phyloP scores from a whole-genome alignment of 2,329 filamentous ascomycete species.

The Periconia sp. region DNA sequence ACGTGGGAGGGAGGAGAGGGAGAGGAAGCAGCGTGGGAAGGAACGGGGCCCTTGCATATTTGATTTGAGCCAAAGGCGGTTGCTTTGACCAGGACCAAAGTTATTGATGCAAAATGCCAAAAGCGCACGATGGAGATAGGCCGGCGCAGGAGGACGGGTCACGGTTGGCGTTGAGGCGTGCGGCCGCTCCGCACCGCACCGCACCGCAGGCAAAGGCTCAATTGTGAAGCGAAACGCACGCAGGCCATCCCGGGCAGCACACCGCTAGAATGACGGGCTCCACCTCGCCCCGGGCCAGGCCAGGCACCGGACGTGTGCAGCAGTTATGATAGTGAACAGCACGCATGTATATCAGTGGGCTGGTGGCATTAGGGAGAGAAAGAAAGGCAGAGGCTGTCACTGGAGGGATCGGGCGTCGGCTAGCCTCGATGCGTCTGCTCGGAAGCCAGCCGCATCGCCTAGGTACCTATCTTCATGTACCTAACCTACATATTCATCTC shows the following conservation, averaged over 20 bases:
- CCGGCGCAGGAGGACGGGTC: constrained; percentile 2
- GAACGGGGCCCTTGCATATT: constrained; percentile 39
- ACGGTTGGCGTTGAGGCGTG: neutral
- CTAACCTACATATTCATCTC: too few relatives aligned
- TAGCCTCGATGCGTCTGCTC: constrained; percentile 1
- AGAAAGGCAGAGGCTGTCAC: constrained; percentile 4
- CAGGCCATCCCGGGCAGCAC: constrained; percentile 29
- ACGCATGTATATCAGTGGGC: too few relatives aligned
- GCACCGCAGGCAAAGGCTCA: too few relatives aligned
- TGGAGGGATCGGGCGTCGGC: constrained; percentile 7
- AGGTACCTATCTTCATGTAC: neutral
- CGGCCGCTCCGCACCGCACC: too few relatives aligned
- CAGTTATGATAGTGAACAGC: too few relatives aligned
- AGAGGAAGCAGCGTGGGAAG: constrained; percentile 19
- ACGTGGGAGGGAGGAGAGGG: constrained; percentile 9
- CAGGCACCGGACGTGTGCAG: neutral
- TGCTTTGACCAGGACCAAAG: constrained; percentile 20
- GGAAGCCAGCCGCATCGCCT: constrained; percentile 11
- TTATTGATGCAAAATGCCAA: neutral
- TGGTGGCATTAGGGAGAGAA: too few relatives aligned
- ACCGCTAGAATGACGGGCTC: constrained; percentile 28
- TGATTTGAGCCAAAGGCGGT: constrained; percentile 23
- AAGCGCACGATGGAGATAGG: constrained; percentile 13
- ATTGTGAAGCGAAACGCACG: constrained; percentile 32
- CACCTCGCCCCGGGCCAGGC: constrained; percentile 6